Conservation (phyloP, 1,284 basidiomycete species). For the Bondarzewia mesenterica region DNA sequence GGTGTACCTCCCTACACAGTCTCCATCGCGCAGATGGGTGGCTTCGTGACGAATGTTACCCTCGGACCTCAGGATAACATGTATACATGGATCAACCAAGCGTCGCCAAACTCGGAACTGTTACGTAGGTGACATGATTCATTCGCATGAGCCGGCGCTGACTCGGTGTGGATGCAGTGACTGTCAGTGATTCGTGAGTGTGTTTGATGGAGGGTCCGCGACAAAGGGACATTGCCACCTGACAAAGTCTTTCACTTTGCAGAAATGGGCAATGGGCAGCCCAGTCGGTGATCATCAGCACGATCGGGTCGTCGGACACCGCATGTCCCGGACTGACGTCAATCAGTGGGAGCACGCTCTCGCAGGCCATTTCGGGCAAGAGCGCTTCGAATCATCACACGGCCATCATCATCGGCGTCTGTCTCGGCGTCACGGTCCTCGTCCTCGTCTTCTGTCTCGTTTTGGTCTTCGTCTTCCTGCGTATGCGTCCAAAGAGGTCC, state of each 20-base stretch:
- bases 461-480: conserved; percentile 11
- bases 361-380: background rate
- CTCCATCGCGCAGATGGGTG: conserved; percentile 30
- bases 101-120: conserved; percentile 28
- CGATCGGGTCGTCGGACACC: conserved; percentile 13
- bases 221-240: too few species aligned
- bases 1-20: conserved; percentile 40
- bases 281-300: conserved; percentile 13
- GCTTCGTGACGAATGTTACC: conserved; percentile 37
- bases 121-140: conserved; percentile 29
- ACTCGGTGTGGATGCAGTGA: conserved; percentile 19
- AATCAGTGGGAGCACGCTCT: conserved; percentile 3
- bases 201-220: too few species aligned
- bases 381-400: conserved; percentile 9
- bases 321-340: conserved; percentile 14
- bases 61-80: conserved; percentile 29
- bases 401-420: conserved; percentile 14
- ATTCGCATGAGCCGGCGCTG: too few species aligned
- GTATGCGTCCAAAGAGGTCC: conserved; percentile 6
- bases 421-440: conserved; percentile 17
- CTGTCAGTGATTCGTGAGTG: conserved; percentile 32
- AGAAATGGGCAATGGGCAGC: conserved; percentile 21
- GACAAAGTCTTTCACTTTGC: background rate
- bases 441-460: conserved; percentile 13
- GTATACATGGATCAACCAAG: conserved; percentile 41